Percentiles rank a stretch among this genome's conserved stretches.
These are phyloP conservation scores for Tilletia caries DNA, from an alignment of 1,284 basidiomycete species.

Conservation along the genomic window DNA sequence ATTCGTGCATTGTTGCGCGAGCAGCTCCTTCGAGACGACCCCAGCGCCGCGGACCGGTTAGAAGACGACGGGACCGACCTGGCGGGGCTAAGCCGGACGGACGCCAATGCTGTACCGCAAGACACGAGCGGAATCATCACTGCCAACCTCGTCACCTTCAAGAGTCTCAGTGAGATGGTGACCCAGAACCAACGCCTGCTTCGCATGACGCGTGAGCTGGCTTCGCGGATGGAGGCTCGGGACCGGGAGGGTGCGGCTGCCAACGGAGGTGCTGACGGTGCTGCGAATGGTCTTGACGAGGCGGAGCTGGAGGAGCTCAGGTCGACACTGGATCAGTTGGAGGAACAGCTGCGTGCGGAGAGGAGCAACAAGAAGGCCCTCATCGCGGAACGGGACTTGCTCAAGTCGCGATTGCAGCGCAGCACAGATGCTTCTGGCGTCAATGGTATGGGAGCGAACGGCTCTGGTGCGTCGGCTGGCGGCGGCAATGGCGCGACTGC, in stretches of 20 bases:
- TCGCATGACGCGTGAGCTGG: slow-evolving; percentile 69
- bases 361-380: slow-evolving; percentile 73
- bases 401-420: slow-evolving; percentile 50
- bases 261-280: slow-evolving; percentile 19
- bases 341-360: slow-evolving; percentile 68
- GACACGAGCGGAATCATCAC: slow-evolving; percentile 68
- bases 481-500: background rate
- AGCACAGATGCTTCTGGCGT: background rate
- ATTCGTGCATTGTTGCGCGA: slow-evolving; percentile 75
- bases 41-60: slow-evolving; percentile 70
- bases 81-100: slow-evolving; percentile 38
- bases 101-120: slow-evolving; percentile 19
- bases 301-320: slow-evolving; percentile 78
- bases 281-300: slow-evolving; percentile 61
- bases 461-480: background rate
- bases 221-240: slow-evolving; percentile 52
- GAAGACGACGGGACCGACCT: slow-evolving; percentile 59
- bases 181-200: slow-evolving; percentile 85
- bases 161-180: slow-evolving; percentile 73
- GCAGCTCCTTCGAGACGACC: slow-evolving; percentile 74
- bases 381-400: slow-evolving; percentile 80
- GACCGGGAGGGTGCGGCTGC: slow-evolving; percentile 32
- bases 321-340: slow-evolving; percentile 68
- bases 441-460: background rate
- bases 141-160: slow-evolving; percentile 83